Evolutionary conservation across 2,329 filamentous ascomycete species (phyloP), one percentile per base, ranked within the genome.

Genomic region (Hawksworthiomyces lignivorus): DNA sequence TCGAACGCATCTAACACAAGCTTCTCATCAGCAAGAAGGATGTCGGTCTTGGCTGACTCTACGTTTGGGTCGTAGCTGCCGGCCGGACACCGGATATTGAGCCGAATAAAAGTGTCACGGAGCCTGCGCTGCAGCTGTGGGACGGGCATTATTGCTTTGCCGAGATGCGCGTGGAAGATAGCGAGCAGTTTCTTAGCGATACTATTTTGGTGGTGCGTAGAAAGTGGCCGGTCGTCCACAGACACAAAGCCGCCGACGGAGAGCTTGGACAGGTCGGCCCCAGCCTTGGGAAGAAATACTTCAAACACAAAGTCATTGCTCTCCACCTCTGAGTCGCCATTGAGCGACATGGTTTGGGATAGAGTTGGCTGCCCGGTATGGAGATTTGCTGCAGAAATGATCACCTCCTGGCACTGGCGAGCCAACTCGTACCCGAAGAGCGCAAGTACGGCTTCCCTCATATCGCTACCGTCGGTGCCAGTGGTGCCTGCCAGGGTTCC

Each of bases 21-120:
- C 3, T 57, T 36, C 47, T 80, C 72, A 38, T 85, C 65, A 5
- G 64, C 65, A 53, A 89, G 87, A 1, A 87, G 53, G 2, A 89
- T 70, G 51, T 87, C 77, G 43, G 86, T 77, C 55, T 89, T 89
- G 4, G 76, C 67, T 4, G 83, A 75, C 46, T 87, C 78, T 6
- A 88, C 60, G 50, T 88, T 89, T 2, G 72, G 67, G 59, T 89
- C 84, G 52, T 89, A 89, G 44, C 68, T 79, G 21, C 70, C 69
- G 1, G 63, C 55, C 0, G 76, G 71, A 52, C 82, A 88, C 12
- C 56, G 57, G 22, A 89, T 77, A 43, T 78, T 73, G 28, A 89
- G 59, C 30, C 69, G 69, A 30, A 87, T 59, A 54, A 88, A 87
- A 0, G 72, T 70, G 38, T 75, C 71, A 15, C 65, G 36, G 3